Base-by-base conservation (phyloP, 352 stramenopile genomes). In the Phytophthora cactorum region DNA sequence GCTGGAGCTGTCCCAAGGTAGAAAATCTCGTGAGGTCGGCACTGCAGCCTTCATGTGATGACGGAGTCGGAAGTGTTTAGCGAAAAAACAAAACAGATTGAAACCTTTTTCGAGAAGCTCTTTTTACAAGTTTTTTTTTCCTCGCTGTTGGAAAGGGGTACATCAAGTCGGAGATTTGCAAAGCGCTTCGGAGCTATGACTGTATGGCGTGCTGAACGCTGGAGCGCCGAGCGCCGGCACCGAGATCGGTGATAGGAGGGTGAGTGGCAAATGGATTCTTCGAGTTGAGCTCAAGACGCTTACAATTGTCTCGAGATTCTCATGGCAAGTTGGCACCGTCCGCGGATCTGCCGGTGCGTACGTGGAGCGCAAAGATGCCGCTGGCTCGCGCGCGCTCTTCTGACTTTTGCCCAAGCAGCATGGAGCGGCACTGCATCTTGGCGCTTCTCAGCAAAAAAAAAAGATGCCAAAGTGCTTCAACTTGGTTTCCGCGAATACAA, bases 141-240 rank as follows among this genome's bases (percentile, higher is more conserved):
- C 14, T 63, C 29, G 17, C 22, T 27, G 12, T 25, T 66, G 49
- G 58, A 59, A 62, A 70, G 52, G 56, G 55, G 50, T 44, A 59
- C 58, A 70, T 68, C 66, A 73, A 73, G 29, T 73, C 52, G 52
- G 46, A 28, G 66, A 70, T 74, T 74, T 74, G 66, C 64, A 70
- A 52, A 63, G 46, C 31, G 17, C 29, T 36, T 49, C 53, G 25
- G 52, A 54, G 17, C 17, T 64, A 44, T 70, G 47, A 32, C 49
- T 51, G 54, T 5, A 15, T 70, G 62, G 41, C 46, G 62, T 64
- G 53, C 53, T 61, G 51, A 28, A 22, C 22, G 22, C 22, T 22
- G 22, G 22, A 22, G 22, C 22, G 22, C 22, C 22, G 14, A 36
- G 28, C 17, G 4, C 15, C 25, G 50, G 29, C n/a, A 22, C 17